Evolutionary conservation across 2,329 filamentous ascomycete species (phyloP).

Genomic region (Zymoseptoria ardabiliae): DNA sequence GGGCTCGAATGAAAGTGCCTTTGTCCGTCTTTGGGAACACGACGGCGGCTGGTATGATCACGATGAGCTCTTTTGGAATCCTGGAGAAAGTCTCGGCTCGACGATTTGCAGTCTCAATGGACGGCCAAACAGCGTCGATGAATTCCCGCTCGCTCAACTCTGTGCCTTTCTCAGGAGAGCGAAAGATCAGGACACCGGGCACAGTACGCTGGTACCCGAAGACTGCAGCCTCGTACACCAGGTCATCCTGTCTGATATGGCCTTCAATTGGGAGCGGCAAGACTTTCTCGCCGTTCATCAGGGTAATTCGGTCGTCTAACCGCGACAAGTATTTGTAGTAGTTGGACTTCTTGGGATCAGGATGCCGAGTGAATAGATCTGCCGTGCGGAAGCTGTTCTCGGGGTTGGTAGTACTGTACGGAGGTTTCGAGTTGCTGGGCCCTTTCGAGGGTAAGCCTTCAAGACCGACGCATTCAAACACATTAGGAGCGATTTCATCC

Average conservation of each 20-base stretch:
- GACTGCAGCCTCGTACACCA: constrained; percentile 50
- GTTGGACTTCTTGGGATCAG: constrained; percentile 36
- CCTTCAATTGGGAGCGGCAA: constrained; percentile 47
- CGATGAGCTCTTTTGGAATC: constrained; percentile 48
- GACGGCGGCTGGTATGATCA: constrained; percentile 40
- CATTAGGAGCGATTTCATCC: constrained; percentile 30
- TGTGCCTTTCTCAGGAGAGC: constrained; percentile 38
- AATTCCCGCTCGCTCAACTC: constrained; percentile 40
- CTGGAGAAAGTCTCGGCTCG: constrained; percentile 46
- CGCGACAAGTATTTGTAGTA: constrained; percentile 44
- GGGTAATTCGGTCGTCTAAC: constrained; percentile 41
- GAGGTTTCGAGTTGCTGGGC: constrained; percentile 35
- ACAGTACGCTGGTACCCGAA: constrained; percentile 49
- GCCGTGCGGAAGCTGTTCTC: constrained; percentile 44
- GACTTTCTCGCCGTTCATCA: constrained; percentile 46
- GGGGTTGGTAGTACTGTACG: constrained; percentile 31
- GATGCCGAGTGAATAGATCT: constrained; percentile 38
- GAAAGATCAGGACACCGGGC: constrained; percentile 48
- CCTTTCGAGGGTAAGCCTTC: constrained; percentile 30
- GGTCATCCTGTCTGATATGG: constrained; percentile 44
- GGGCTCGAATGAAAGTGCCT: constrained; percentile 48
- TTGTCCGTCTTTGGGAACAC: constrained; percentile 50
- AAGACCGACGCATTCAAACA: constrained; percentile 39
- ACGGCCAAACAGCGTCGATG: constrained; percentile 43
- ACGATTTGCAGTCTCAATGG: constrained; percentile 46